phyloP scores from a whole-genome alignment of 2,329 filamentous ascomycete genomes.

The Aspergillus hiratsukae region DNA sequence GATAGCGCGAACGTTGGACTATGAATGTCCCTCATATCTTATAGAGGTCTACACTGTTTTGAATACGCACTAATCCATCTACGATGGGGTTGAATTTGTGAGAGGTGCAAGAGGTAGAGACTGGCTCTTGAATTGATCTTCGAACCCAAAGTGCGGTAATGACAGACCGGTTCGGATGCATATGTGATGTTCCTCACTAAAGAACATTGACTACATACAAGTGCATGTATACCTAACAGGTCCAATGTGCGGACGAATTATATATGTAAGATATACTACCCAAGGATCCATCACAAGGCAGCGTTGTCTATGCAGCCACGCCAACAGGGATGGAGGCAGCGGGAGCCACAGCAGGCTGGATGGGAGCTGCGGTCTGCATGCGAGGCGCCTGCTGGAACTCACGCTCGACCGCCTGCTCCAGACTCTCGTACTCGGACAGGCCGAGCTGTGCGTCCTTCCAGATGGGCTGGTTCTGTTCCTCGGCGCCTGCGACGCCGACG shows the following conservation, averaged over 20 bases:
- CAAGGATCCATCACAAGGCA: neutral
- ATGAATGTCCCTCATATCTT: neutral
- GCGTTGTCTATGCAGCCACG: slow-evolving; percentile 24
- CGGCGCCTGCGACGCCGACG: slow-evolving; percentile 68
- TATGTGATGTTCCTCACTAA: neutral
- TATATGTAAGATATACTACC: neutral
- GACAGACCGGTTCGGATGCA: slow-evolving; percentile 9
- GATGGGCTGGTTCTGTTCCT: slow-evolving; percentile 62
- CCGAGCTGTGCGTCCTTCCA: slow-evolving; percentile 91
- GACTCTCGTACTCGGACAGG: slow-evolving; percentile 55
- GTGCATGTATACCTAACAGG: neutral
- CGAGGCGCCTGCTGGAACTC: slow-evolving; percentile 24
- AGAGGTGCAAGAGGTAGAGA: neutral
- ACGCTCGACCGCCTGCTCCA: slow-evolving; percentile 53
- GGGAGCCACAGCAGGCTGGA: slow-evolving; percentile 18
- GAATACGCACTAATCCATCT: neutral
- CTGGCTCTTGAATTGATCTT: neutral
- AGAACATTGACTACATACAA: neutral
- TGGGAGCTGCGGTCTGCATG: slow-evolving; percentile 22
- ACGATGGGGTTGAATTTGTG: neutral
- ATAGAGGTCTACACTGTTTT: neutral
- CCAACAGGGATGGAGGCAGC: slow-evolving; percentile 21
- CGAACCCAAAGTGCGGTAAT: slow-evolving; percentile 10
- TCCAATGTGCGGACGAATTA: neutral
- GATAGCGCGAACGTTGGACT: neutral